A percentile compares a stretch with the other conserved stretches of the same genome.
Evolutionary conservation across 768 basidiomycete genomes (phyloP).

Genomic region (Pleurotus salmoneostramineus): DNA sequence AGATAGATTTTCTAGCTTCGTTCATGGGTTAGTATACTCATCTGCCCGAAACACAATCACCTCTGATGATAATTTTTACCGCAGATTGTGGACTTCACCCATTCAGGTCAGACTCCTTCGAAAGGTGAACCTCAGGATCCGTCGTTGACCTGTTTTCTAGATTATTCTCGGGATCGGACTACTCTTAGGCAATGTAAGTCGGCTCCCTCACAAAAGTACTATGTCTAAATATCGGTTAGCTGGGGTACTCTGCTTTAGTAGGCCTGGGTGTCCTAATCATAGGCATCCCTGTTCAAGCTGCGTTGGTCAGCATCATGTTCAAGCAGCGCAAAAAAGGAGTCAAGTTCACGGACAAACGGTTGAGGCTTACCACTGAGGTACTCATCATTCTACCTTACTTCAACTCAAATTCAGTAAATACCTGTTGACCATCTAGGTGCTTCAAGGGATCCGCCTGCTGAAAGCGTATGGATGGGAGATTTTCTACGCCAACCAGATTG

Average conservation of each 20-base stretch:
- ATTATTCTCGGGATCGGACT: constrained; percentile 46
- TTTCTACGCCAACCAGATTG: constrained; percentile 23
- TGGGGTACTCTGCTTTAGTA: constrained; percentile 56
- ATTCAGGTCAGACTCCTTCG: neutral
- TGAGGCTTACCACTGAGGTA: constrained; percentile 48
- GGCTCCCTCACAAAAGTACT: neutral
- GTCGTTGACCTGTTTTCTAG: constrained; percentile 15
- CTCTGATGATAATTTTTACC: neutral
- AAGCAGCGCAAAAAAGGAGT: constrained; percentile 40
- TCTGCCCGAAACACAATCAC: too few species aligned
- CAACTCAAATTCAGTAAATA: neutral
- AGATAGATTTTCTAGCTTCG: constrained; percentile 28
- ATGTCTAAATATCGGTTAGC: constrained; percentile 15
- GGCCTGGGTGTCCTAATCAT: constrained; percentile 44
- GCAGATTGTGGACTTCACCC: neutral
- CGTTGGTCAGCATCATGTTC: constrained; percentile 39
- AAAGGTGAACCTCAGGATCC: neutral
- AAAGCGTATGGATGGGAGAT: constrained; percentile 42
- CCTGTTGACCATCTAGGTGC: constrained; percentile 22
- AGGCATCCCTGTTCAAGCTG: constrained; percentile 43
- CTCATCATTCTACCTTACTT: neutral
- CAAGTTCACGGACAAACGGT: constrained; percentile 48
- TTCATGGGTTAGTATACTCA: constrained; percentile 18
- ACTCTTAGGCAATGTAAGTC: constrained; percentile 40
- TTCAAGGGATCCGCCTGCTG: constrained; percentile 43